A percentile compares a stretch with the other conserved stretches of the same genome.
These are phyloP conservation scores for Chrysanthemum lavandulifolium DNA, from an alignment of 129 eudicot species.

Conservation along the genomic window DNA sequence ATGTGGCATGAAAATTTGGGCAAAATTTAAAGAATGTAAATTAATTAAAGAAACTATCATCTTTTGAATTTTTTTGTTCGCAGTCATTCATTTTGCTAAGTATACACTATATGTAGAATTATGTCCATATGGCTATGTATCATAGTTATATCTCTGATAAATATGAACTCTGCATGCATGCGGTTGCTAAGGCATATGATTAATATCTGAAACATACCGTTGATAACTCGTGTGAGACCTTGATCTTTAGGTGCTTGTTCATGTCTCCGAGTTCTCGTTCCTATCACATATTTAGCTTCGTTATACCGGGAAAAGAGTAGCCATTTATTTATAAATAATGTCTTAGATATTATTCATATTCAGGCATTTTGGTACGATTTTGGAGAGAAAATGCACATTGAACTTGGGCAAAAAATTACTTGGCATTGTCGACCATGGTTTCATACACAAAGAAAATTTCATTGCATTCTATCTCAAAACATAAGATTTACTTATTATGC, in stretches of 20 bases:
- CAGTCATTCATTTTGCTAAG: too few relatives aligned
- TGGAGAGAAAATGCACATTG: neutral
- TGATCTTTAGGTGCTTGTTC: constrained; percentile 86
- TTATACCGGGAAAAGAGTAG: constrained; percentile 1
- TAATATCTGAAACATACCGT: constrained; percentile 39
- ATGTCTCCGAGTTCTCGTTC: constrained; percentile 93
- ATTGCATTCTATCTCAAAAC: neutral
- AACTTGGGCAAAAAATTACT: neutral
- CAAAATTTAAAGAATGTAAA: too few relatives aligned
- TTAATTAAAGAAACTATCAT: too few relatives aligned
- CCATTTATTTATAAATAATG: neutral
- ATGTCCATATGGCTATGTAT: too few relatives aligned
- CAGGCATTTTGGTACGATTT: neutral
- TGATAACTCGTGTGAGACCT: constrained; percentile 76
- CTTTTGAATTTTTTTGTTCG: too few relatives aligned
- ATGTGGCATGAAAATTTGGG: too few relatives aligned
- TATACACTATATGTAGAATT: too few relatives aligned
- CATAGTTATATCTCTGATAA: too few relatives aligned
- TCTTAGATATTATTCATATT: neutral
- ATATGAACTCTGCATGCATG: too few relatives aligned
- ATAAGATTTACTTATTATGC: neutral
- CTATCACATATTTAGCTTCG: constrained; percentile 34
- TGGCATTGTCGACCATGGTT: too few relatives aligned
- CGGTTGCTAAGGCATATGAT: too few relatives aligned
- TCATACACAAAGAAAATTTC: too few relatives aligned